A percentile compares a stretch with the other conserved stretches of the same genome.
These are phyloP conservation scores for Macadamia tetraphylla DNA, from an alignment of 164 flowering plant genomes.

Conservation along the genomic window DNA sequence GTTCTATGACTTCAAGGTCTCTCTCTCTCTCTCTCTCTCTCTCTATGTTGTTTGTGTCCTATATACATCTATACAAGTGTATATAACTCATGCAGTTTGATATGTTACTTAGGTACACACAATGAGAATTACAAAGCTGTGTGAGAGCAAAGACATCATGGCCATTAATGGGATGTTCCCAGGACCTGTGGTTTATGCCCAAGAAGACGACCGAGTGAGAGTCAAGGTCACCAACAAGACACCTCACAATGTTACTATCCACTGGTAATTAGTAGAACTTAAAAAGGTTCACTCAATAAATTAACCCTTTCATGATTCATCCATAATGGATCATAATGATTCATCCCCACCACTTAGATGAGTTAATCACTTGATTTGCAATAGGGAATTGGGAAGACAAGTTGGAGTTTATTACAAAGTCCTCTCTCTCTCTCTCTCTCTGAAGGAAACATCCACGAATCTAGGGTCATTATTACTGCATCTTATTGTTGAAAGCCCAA, in stretches of 20 bases:
- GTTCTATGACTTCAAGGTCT: conserved; percentile 65
- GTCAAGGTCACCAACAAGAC: conserved; percentile 52
- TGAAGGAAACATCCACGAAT: background rate
- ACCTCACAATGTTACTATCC: conserved; percentile 55
- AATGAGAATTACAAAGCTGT: conserved; percentile 42
- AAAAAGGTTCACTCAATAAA: background rate
- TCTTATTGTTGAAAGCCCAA: background rate
- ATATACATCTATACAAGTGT: background rate
- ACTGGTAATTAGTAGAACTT: conserved; percentile 38
- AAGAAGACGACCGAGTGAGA: conserved; percentile 51
- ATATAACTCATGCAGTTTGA: background rate
- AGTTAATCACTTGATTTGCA: too few relatives aligned
- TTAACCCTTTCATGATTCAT: too few relatives aligned
- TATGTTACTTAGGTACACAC: conserved; percentile 40
- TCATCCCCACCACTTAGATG: too few relatives aligned
- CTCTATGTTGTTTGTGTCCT: conserved; percentile 12
- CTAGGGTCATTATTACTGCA: background rate
- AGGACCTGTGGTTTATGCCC: conserved; percentile 60
- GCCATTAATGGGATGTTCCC: conserved; percentile 56
- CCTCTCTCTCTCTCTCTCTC: too few relatives aligned
- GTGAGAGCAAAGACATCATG: conserved; percentile 42
- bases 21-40: conserved; percentile 16
- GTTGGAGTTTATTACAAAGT: too few relatives aligned
- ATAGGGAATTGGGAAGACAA: too few relatives aligned
- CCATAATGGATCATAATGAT: too few relatives aligned